phyloP scores from a whole-genome alignment of 2,329 filamentous ascomycete genomes.

The Dactylellina leptospora region DNA sequence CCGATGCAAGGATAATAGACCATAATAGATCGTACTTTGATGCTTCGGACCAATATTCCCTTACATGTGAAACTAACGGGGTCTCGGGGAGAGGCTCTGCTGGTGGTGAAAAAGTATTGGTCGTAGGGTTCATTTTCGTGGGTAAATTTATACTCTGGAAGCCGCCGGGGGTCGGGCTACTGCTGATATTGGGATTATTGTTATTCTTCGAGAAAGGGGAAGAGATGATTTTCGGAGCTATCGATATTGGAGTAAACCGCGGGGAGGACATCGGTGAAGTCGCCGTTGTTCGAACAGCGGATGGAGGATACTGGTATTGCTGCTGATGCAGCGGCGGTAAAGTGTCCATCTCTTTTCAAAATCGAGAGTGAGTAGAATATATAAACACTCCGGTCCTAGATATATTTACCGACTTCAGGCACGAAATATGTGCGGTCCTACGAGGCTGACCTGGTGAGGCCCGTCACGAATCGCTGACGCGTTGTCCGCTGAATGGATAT shows the following conservation, averaged over 20 bases:
- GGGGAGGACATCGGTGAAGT: not conserved
- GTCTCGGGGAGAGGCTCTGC: no score
- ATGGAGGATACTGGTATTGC: not conserved
- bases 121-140: not conserved
- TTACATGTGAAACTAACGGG: not conserved
- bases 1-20: conserved; percentile 35
- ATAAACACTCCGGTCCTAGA: no score
- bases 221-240: conserved; percentile 20
- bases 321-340: not conserved
- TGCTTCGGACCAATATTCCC: conserved; percentile 40
- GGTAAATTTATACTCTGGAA: conserved; percentile 9
- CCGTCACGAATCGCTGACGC: no score
- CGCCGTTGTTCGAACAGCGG: not conserved
- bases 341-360: not conserved
- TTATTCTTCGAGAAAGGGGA: no score
- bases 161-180: not conserved
- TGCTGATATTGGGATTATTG: not conserved
- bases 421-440: no score
- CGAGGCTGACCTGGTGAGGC: no score
- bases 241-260: conserved; percentile 28
- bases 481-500: no score
- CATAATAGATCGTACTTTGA: conserved; percentile 44
- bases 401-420: no score
- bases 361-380: no score
- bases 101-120: not conserved